Percentiles rank a stretch among this genome's conserved stretches.
Conservation (phyloP, 495 filamentous ascomycete genomes). For the Penicillium soppii region DNA sequence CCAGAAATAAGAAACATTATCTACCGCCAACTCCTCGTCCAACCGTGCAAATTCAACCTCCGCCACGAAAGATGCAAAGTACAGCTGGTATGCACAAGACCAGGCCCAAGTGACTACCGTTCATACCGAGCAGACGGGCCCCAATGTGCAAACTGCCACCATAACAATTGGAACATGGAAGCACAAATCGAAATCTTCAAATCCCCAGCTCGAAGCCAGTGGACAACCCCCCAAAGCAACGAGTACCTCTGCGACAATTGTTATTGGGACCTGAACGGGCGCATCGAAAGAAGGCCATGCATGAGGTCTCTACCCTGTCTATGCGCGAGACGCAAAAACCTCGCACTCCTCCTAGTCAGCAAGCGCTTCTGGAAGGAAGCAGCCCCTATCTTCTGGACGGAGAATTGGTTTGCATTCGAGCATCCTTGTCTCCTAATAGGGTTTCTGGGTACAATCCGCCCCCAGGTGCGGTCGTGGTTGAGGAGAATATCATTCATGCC, state of each 20-base stretch:
- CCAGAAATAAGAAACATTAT: constrained; percentile 23
- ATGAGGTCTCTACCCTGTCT: constrained; percentile 18
- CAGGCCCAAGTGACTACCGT: neutral
- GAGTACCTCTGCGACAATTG: constrained; percentile 24
- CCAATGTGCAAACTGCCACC: neutral
- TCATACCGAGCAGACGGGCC: neutral
- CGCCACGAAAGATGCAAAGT: constrained; percentile 10
- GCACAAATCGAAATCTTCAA: neutral
- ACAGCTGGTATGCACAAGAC: neutral
- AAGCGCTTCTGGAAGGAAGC: constrained; percentile 23
- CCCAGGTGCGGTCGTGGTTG: constrained; percentile 14
- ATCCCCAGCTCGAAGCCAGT: constrained; percentile 22
- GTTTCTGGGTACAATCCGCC: constrained; percentile 16
- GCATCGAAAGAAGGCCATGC: neutral
- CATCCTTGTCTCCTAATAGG: constrained; percentile 10
- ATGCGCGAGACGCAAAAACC: constrained; percentile 11
- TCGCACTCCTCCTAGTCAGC: constrained; percentile 20
- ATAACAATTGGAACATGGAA: neutral
- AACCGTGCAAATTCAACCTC: constrained; percentile 25
- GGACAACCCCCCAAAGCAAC: constrained; percentile 16
- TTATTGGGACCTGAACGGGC: constrained; percentile 13
- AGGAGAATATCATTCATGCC: neutral
- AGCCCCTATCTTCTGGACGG: constrained; percentile 25
- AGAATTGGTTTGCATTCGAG: constrained; percentile 30
- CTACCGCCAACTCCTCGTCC: constrained; percentile 24